Evolutionary conservation across 495 filamentous ascomycete genomes (phyloP).

Genomic region (Aspergillus ostianus): DNA sequence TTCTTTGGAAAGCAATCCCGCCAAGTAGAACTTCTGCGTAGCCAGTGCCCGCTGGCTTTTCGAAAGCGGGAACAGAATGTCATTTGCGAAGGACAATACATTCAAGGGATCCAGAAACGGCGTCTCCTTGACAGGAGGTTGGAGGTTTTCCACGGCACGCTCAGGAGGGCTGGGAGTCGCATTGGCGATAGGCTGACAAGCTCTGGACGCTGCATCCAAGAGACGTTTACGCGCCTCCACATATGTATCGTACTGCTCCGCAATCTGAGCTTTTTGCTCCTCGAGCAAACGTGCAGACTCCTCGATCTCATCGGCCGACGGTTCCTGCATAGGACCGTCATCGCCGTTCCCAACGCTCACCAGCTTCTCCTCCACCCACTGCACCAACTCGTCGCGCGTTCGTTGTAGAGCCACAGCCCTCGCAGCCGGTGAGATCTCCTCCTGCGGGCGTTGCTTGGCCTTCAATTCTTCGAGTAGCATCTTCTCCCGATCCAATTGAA

Average conservation of each 20-base stretch:
- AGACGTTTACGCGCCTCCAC: slow-evolving; percentile 36
- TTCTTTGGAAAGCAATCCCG: slow-evolving; percentile 56
- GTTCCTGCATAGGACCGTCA: slow-evolving; percentile 39
- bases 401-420: slow-evolving; percentile 45
- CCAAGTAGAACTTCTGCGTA: slow-evolving; percentile 63
- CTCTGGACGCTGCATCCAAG: slow-evolving; percentile 36
- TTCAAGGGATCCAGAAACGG: slow-evolving; percentile 25
- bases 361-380: slow-evolving; percentile 71
- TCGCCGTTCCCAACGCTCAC: slow-evolving; percentile 47
- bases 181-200: slow-evolving; percentile 35
- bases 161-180: slow-evolving; percentile 23
- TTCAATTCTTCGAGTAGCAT: slow-evolving; percentile 58
- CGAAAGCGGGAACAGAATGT: slow-evolving; percentile 55
- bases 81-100: slow-evolving; percentile 54
- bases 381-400: slow-evolving; percentile 64
- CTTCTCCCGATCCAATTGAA: slow-evolving; percentile 61
- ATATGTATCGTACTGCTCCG: slow-evolving; percentile 45
- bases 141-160: slow-evolving; percentile 28
- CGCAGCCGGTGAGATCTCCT: slow-evolving; percentile 29
- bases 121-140: slow-evolving; percentile 15
- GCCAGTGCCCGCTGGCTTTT: slow-evolving; percentile 61
- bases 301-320: slow-evolving; percentile 34
- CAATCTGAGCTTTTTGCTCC: slow-evolving; percentile 46
- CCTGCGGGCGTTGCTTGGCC: slow-evolving; percentile 26
- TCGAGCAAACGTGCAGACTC: slow-evolving; percentile 35